A percentile compares a stretch with the other conserved stretches of the same genome.
These are phyloP conservation scores for Halophytophthora polymorphica DNA, from an alignment of 352 stramenopile species.

Conservation along the genomic window DNA sequence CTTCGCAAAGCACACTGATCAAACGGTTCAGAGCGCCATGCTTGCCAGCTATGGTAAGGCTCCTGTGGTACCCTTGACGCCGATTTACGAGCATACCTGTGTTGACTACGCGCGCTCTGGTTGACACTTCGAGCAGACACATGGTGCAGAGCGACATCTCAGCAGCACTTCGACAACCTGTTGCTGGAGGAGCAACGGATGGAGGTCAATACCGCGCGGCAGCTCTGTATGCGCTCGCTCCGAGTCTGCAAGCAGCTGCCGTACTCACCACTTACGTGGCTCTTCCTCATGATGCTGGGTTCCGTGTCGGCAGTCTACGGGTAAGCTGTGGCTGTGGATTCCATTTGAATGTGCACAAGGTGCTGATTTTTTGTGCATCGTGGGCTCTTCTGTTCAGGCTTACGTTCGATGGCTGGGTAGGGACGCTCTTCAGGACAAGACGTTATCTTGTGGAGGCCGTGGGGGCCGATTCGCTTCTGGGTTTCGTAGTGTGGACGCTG, in stretches of 20 bases:
- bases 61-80: neutral
- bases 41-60: slow-evolving; percentile 17
- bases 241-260: slow-evolving; percentile 73
- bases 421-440: slow-evolving; percentile 51
- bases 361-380: neutral
- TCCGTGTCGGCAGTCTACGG: slow-evolving; percentile 56
- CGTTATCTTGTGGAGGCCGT: slow-evolving; percentile 43
- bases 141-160: slow-evolving; percentile 62
- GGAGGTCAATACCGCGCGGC: slow-evolving; percentile 41
- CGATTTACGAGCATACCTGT: too few species aligned
- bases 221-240: slow-evolving; percentile 57
- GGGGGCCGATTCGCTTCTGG: slow-evolving; percentile 51
- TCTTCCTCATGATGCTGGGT: slow-evolving; percentile 67
- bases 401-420: slow-evolving; percentile 63
- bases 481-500: slow-evolving; percentile 61
- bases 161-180: slow-evolving; percentile 62
- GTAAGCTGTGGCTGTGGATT: slow-evolving; percentile 22
- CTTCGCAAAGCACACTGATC: too few species aligned
- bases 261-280: slow-evolving; percentile 79
- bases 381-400: slow-evolving; percentile 23
- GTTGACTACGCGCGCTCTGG: too few species aligned
- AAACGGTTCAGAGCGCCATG: slow-evolving; percentile 3
- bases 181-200: slow-evolving; percentile 50
- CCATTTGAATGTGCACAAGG: neutral
- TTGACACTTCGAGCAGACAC: slow-evolving; percentile 39